Percentiles rank a stretch among this genome's conserved stretches.
Evolutionary conservation across 371 early-diverging fungal genomes (phyloP).

Genomic region (Lichtheimia hyalospora): DNA sequence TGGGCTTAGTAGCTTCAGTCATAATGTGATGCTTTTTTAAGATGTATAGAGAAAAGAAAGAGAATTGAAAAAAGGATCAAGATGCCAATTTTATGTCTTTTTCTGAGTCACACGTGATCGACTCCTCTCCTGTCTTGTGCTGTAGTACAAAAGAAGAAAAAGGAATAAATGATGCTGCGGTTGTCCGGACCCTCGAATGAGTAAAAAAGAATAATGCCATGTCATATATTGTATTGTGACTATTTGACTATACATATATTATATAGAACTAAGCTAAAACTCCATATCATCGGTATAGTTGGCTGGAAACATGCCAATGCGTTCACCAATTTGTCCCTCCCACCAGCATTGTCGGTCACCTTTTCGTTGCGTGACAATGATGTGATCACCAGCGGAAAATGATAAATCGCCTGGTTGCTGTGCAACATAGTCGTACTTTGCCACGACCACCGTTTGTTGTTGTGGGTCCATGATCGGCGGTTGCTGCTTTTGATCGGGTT

Average conservation of each 20-base stretch:
- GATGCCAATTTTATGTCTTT: not conserved
- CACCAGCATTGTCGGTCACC: conserved; percentile 76
- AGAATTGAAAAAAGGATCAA: not conserved
- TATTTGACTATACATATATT: not conserved
- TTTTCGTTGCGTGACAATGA: conserved; percentile 64
- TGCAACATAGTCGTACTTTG: conserved; percentile 70
- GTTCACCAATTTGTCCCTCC: conserved; percentile 67
- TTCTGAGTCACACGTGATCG: not conserved
- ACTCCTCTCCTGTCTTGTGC: not conserved
- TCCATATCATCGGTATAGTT: conserved; percentile 37
- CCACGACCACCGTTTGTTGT: conserved; percentile 48
- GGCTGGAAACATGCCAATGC: conserved; percentile 53
- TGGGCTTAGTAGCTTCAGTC: not conserved
- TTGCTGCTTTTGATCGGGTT: conserved; percentile 4
- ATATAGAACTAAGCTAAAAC: not conserved
- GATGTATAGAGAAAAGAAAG: not conserved
- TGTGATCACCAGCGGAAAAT: conserved; percentile 74
- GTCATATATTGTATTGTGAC: not conserved
- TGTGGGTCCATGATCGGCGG: not conserved
- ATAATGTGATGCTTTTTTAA: not conserved
- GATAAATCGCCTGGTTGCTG: conserved; percentile 67
- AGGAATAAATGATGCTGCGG: not conserved
- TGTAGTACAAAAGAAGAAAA: not conserved
- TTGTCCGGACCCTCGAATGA: not conserved
- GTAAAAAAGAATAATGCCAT: not conserved